Conservation (phyloP, 306 rosid genomes). For the Lupinus albus region DNA sequence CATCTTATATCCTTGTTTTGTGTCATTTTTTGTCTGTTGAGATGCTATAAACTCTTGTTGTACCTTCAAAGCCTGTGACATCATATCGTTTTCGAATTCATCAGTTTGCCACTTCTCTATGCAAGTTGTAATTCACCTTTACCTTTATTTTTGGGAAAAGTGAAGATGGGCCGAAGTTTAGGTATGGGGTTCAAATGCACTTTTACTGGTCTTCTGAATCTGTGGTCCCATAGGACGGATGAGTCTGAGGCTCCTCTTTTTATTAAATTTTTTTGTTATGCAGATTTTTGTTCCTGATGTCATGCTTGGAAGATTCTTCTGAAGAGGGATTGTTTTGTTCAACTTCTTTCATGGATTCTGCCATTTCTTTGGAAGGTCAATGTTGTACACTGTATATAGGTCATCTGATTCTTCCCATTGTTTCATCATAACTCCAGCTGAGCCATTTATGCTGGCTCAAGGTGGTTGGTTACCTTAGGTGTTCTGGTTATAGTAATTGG, state of each 20-base stretch:
- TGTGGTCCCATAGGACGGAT: conserved; percentile 1
- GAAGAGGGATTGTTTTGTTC: conserved; percentile 42
- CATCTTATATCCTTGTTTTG: conserved; percentile 1
- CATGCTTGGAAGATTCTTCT: conserved; percentile 35
- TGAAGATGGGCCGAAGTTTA: neutral
- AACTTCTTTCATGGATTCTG: conserved; percentile 40
- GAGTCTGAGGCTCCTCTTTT: neutral
- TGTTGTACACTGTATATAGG: conserved; percentile 52
- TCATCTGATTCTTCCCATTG: conserved; percentile 47
- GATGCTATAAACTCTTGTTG: conserved; percentile 5
- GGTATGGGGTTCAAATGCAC: neutral
- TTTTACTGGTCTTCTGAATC: neutral
- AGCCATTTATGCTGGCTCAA: conserved; percentile 43
- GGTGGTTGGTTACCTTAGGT: conserved; percentile 31
- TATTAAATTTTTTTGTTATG: conserved; percentile 36
- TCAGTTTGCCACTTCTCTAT: conserved; percentile 6
- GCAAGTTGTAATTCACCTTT: conserved; percentile 3
- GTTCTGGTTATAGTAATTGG: conserved; percentile 43
- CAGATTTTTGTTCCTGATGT: conserved; percentile 42
- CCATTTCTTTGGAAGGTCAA: conserved; percentile 39
- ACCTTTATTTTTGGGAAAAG: neutral
- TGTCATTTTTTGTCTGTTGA: conserved; percentile 28
- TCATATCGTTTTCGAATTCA: conserved; percentile 15
- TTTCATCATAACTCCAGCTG: conserved; percentile 41
- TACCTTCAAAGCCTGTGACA: conserved; percentile 9